Percentiles rank a stretch among this genome's conserved stretches.
Evolutionary conservation across 2,329 filamentous ascomycete species (phyloP).

Genomic region (Sclerotinia borealis): DNA sequence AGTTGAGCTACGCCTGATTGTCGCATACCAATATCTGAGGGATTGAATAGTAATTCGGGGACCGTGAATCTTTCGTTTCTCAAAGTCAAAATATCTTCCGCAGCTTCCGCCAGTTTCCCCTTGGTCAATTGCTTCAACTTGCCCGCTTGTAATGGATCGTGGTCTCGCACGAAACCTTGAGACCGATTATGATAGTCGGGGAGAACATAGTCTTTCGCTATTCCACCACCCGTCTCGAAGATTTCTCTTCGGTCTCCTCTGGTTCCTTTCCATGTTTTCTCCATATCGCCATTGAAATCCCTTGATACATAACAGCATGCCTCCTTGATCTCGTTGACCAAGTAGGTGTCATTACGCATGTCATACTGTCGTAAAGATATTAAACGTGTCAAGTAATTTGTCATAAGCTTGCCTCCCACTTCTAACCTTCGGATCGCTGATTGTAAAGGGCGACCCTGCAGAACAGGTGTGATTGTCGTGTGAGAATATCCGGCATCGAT

Average conservation of each 20-base stretch:
- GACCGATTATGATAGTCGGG: constrained; percentile 64
- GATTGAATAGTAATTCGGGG: constrained; percentile 84
- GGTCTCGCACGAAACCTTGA: constrained; percentile 67
- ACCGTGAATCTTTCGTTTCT: constrained; percentile 89
- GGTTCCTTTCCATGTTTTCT: constrained; percentile 76
- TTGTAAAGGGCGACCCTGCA: constrained; percentile 75
- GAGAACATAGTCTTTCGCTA: constrained; percentile 86
- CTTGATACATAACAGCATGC: constrained; percentile 74
- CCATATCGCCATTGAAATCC: constrained; percentile 72
- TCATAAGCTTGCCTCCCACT: constrained; percentile 86
- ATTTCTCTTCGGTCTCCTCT: constrained; percentile 48
- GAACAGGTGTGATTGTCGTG: constrained; percentile 81
- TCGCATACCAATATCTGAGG: constrained; percentile 75
- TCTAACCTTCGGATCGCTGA: constrained; percentile 78
- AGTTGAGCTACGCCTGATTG: constrained; percentile 78
- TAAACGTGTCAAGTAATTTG: constrained; percentile 85
- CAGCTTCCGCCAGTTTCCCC: constrained; percentile 39
- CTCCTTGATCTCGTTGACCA: constrained; percentile 96
- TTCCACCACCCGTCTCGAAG: constrained; percentile 44
- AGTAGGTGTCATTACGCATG: constrained; percentile 87
- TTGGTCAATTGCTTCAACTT: constrained; percentile 40
- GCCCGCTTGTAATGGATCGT: constrained; percentile 61
- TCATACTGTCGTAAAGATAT: constrained; percentile 90
- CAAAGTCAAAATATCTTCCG: constrained; percentile 77
- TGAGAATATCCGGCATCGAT: constrained; percentile 92